Conservation (phyloP, 805 yeast genomes). For the Kazachstania taianensis region DNA sequence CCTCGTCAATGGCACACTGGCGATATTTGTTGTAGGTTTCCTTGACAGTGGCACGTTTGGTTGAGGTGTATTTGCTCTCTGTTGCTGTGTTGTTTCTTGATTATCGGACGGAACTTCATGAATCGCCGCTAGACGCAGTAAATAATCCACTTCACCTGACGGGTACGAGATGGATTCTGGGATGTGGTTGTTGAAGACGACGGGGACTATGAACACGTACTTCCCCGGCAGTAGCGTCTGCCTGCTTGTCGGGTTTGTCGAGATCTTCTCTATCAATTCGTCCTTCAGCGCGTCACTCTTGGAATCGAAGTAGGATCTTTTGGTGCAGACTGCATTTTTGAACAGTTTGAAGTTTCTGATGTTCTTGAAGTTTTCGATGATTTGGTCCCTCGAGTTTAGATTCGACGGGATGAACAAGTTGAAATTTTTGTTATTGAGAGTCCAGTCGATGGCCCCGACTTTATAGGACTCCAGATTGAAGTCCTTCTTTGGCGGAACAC, state of each 20-base stretch:
- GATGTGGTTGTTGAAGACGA: constrained; percentile 47
- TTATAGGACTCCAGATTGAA: constrained; percentile 37
- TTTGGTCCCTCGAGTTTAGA: constrained; percentile 14
- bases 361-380: constrained; percentile 17
- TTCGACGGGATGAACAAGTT: constrained; percentile 33
- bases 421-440: constrained; percentile 32
- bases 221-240: constrained; percentile 46
- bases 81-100: no score
- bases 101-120: neutral
- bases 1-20: neutral
- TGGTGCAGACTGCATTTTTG: constrained; percentile 9
- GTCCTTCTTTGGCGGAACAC: constrained; percentile 38
- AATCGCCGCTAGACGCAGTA: constrained; percentile 10
- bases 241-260: constrained; percentile 3
- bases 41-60: neutral
- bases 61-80: neutral
- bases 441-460: constrained; percentile 41
- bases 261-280: constrained; percentile 7
- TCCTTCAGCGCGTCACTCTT: constrained; percentile 4
- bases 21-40: neutral
- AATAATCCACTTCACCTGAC: constrained; percentile 25
- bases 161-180: constrained; percentile 38
- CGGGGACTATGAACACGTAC: constrained; percentile 57
- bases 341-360: constrained; percentile 13
- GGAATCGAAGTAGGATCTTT: constrained; percentile 14